Conservation (phyloP, 257 asterid genomes). For the Penstemon barbatus region DNA sequence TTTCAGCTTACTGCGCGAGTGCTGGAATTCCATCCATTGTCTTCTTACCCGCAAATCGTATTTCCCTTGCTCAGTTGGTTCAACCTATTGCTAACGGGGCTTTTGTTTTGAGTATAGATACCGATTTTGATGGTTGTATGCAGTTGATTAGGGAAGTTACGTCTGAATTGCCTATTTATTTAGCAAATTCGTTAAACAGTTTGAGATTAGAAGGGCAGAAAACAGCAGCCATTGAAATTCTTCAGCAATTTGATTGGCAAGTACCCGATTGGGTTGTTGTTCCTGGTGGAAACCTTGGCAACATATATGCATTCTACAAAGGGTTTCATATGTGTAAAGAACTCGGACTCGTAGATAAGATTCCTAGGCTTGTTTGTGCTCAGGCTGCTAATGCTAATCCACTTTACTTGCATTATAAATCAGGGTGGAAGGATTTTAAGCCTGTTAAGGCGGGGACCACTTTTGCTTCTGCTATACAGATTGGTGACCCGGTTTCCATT, state of each 20-base stretch:
- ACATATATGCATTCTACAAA: conserved; percentile 81
- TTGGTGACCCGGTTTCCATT: conserved; percentile 87
- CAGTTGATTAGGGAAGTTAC: conserved; percentile 83
- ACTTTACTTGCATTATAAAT: conserved; percentile 62
- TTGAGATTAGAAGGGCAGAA: conserved; percentile 85
- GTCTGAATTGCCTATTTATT: conserved; percentile 73
- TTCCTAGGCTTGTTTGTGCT: conserved; percentile 89
- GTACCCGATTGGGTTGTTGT: conserved; percentile 93
- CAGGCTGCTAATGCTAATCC: conserved; percentile 92
- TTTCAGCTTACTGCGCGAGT: conserved; percentile 74
- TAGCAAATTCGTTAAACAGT: conserved; percentile 82
- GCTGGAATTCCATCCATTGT: conserved; percentile 87
- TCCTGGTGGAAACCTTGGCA: conserved; percentile 87
- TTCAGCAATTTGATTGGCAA: conserved; percentile 89
- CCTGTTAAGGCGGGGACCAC: conserved; percentile 77
- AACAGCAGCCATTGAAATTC: conserved; percentile 81
- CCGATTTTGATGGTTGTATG: conserved; percentile 96
- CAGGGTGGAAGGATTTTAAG: conserved; percentile 79
- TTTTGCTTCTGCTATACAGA: conserved; percentile 88
- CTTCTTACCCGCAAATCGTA: conserved; percentile 67
- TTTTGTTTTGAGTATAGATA: conserved; percentile 74
- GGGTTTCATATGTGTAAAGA: conserved; percentile 88
- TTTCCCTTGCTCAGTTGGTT: conserved; percentile 74
- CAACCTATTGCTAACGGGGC: conserved; percentile 95
- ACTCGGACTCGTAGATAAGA: conserved; percentile 69